phyloP scores from a whole-genome alignment of 208 protist species.

The Wallacemonas rigidus region DNA sequence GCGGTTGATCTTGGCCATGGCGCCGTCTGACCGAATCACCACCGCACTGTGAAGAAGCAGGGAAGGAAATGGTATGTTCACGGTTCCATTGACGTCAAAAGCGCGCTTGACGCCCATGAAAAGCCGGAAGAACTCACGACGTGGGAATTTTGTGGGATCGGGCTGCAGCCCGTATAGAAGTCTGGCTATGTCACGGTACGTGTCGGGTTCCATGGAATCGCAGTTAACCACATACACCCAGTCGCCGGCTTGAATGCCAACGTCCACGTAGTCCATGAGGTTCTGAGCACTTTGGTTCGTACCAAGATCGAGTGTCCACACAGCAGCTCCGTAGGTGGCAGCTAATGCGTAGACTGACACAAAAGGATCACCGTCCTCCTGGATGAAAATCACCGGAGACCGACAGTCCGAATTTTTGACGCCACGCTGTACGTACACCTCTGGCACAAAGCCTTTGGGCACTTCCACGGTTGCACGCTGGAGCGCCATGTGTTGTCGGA shows the following conservation, averaged over 20 bases:
- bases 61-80: slow-evolving; percentile 62
- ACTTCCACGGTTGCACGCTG: slow-evolving; percentile 30
- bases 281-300: slow-evolving; percentile 62
- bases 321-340: slow-evolving; percentile 52
- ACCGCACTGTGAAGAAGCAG: slow-evolving; percentile 80
- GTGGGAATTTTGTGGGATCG: slow-evolving; percentile 76
- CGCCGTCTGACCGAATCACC: slow-evolving; percentile 42
- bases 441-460: slow-evolving; percentile 45
- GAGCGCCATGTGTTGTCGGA: neutral
- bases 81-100: slow-evolving; percentile 70
- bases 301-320: slow-evolving; percentile 83
- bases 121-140: slow-evolving; percentile 83
- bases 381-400: slow-evolving; percentile 78
- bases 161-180: slow-evolving; percentile 71
- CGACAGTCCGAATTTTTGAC: slow-evolving; percentile 87
- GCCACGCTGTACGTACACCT: slow-evolving; percentile 64
- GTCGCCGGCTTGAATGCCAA: slow-evolving; percentile 87
- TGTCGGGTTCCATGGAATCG: slow-evolving; percentile 48
- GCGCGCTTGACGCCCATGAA: slow-evolving; percentile 67
- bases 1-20: slow-evolving; percentile 61
- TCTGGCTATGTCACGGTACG: slow-evolving; percentile 76
- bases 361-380: slow-evolving; percentile 85
- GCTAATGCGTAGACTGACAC: slow-evolving; percentile 70
- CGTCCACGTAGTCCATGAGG: slow-evolving; percentile 88
- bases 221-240: slow-evolving; percentile 89